These are phyloP conservation scores for Boeremia lycopersici DNA, from an alignment of 2,329 filamentous ascomycete genomes.

Conservation along the genomic window DNA sequence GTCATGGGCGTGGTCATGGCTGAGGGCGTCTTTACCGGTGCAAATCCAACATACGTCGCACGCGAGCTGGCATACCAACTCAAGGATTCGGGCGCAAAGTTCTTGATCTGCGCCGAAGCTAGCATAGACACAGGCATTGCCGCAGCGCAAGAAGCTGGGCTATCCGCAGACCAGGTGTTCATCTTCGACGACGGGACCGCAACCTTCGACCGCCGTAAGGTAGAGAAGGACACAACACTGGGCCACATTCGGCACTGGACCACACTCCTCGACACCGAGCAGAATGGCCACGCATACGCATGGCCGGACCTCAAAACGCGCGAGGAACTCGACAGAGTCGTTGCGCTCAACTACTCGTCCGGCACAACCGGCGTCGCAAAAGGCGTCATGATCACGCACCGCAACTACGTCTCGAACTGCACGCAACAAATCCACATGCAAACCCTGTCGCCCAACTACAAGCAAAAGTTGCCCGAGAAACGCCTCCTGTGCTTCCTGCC, in stretches of 20 bases:
- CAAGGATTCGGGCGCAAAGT: slow-evolving; percentile 70
- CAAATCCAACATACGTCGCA: slow-evolving; percentile 70
- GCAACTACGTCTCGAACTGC: slow-evolving; percentile 75
- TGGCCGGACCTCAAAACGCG: slow-evolving; percentile 65
- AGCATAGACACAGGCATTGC: slow-evolving; percentile 68
- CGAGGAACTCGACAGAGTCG: slow-evolving; percentile 59
- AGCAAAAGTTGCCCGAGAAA: slow-evolving; percentile 50
- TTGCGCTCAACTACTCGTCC: slow-evolving; percentile 79
- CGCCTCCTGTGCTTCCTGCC: slow-evolving; percentile 72
- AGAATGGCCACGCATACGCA: slow-evolving; percentile 62
- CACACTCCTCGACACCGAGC: slow-evolving; percentile 56
- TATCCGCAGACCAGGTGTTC: slow-evolving; percentile 65
- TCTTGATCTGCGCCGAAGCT: slow-evolving; percentile 67
- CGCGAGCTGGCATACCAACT: slow-evolving; percentile 79
- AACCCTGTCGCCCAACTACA: slow-evolving; percentile 56
- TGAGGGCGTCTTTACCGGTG: slow-evolving; percentile 77
- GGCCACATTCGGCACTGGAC: slow-evolving; percentile 65
- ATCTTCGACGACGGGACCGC: slow-evolving; percentile 64
- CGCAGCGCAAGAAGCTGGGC: slow-evolving; percentile 65
- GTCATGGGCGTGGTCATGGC: slow-evolving; percentile 79
- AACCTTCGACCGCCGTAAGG: slow-evolving; percentile 52
- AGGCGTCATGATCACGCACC: slow-evolving; percentile 81
- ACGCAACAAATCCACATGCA: slow-evolving; percentile 61
- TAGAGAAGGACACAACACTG: slow-evolving; percentile 45
- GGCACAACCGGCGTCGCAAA: slow-evolving; percentile 84